These are phyloP conservation scores for Didymella pomorum DNA, from an alignment of 2,329 filamentous ascomycete species.

Conservation along the genomic window DNA sequence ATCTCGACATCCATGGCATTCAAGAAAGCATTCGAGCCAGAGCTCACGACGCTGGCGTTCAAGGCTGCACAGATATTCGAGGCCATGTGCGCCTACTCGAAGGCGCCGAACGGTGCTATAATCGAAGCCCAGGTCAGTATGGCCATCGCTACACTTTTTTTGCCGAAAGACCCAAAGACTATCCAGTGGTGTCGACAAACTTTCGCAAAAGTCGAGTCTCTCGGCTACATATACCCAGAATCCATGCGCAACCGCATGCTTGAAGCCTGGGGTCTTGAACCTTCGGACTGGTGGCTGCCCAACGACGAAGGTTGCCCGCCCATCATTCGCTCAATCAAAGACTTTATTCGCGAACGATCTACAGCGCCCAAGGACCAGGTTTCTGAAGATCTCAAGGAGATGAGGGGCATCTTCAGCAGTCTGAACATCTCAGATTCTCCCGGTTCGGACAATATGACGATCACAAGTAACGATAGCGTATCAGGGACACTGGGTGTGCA, in stretches of 20 bases:
- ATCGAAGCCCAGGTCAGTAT: slow-evolving; percentile 78
- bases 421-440: slow-evolving; percentile 51
- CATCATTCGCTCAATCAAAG: slow-evolving; percentile 77
- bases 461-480: slow-evolving; percentile 34
- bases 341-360: slow-evolving; percentile 81
- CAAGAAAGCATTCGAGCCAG: slow-evolving; percentile 59
- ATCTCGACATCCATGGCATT: slow-evolving; percentile 71
- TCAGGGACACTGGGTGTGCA: slow-evolving; percentile 1
- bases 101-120: slow-evolving; percentile 73
- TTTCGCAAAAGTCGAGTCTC: slow-evolving; percentile 77
- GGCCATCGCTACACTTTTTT: slow-evolving; percentile 77
- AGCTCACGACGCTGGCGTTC: slow-evolving; percentile 70
- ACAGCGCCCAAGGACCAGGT: slow-evolving; percentile 58
- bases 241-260: slow-evolving; percentile 78
- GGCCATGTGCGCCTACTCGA: slow-evolving; percentile 75
- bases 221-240: slow-evolving; percentile 86
- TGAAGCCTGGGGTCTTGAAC: slow-evolving; percentile 75
- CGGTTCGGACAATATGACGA: slow-evolving; percentile 37
- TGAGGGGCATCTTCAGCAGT: slow-evolving; percentile 71
- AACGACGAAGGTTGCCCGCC: slow-evolving; percentile 78
- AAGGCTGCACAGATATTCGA: slow-evolving; percentile 81
- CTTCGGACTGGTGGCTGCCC: slow-evolving; percentile 88
- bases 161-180: slow-evolving; percentile 77
- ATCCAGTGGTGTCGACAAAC: slow-evolving; percentile 81
- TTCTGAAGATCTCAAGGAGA: slow-evolving; percentile 73